phyloP scores from a whole-genome alignment of 1,139 yeast genomes.

The Suhomyces choctaworum region DNA sequence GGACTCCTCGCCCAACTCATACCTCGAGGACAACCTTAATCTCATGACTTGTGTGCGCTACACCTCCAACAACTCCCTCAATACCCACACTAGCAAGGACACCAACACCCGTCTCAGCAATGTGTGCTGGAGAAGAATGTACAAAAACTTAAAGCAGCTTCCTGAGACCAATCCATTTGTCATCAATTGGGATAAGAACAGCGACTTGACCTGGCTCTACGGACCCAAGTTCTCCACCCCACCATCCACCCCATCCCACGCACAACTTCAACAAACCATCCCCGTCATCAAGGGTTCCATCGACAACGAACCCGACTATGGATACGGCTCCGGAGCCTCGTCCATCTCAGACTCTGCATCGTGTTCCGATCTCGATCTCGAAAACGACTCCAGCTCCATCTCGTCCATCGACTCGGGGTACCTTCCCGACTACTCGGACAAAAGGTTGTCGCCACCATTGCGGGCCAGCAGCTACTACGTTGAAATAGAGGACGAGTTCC shows the following conservation, averaged over 20 bases:
- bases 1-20: constrained; percentile 14
- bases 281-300: background rate
- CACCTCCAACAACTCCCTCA: constrained; percentile 1
- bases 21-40: constrained; percentile 17
- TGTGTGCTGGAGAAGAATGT: constrained; percentile 45
- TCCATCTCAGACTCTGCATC: constrained; percentile 10
- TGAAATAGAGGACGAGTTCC: constrained; percentile 8
- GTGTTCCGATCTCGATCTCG: constrained; percentile 9
- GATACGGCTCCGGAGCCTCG: constrained; percentile 9
- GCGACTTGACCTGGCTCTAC: constrained; percentile 49
- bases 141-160: constrained; percentile 33
- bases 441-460: constrained; percentile 5
- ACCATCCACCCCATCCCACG: background rate
- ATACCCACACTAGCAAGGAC: constrained; percentile 1
- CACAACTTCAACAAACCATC: background rate
- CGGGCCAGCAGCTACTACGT: constrained; percentile 7
- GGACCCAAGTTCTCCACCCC: constrained; percentile 36
- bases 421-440: constrained; percentile 14
- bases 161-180: constrained; percentile 33
- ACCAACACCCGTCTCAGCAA: constrained; percentile 28
- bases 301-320: constrained; percentile 3
- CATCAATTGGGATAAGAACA: constrained; percentile 47
- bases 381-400: constrained; percentile 13
- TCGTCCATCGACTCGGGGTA: constrained; percentile 20
- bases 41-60: constrained; percentile 13